Evolutionary conservation across 352 stramenopile species (phyloP), one percentile per base, ranked within the genome.

Genomic region (Phytophthora crassamura): DNA sequence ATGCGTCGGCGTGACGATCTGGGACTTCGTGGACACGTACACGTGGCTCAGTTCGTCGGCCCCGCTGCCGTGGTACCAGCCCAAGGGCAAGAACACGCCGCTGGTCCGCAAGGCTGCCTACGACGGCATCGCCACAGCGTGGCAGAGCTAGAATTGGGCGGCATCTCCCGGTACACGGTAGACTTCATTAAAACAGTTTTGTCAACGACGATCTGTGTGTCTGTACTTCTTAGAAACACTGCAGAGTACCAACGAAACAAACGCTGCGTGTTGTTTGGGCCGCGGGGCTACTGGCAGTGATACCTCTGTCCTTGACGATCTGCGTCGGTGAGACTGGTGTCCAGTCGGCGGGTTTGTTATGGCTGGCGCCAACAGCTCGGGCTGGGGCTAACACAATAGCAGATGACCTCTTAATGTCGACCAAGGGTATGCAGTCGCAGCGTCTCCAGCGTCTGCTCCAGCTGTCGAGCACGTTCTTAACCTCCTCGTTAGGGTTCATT

Each of bases 401-500:
- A 3, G 42, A 70, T 42, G 12, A 62, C 59, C 49, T 74, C 57
- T n/a, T 76, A 58, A 30, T 49, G 42, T 25, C 67, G 47, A 0
- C 50, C 54, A 4, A 74, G 15, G 14, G 64, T 58, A 8, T 68
- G 67, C 7, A 62, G 55, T 16, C 36, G 53, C 12, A 79, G 51
- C 7, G 40, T 61, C 25, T 68, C 59, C 6, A 79, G 51, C 11
- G 72, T 55, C n/a, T 51, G 30, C 33, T 77, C 61, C 32, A 79
- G 10, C 30, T 74, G 41, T 10, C 20, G 46, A 0, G 69, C 60
- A 1, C 59, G 59, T 22, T 59, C 14, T 61, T 30, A 40, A 77
- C 46, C 47, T 79, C 72, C 16, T 77, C 72, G 25, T 76, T 76
- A 7, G 64, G 52, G 32, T 64, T 67, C 63, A 74, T 68, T 1